A percentile compares a stretch with the other conserved stretches of the same genome.
phyloP scores from a whole-genome alignment of 2,329 filamentous ascomycete species.

The Fusarium sp. region DNA sequence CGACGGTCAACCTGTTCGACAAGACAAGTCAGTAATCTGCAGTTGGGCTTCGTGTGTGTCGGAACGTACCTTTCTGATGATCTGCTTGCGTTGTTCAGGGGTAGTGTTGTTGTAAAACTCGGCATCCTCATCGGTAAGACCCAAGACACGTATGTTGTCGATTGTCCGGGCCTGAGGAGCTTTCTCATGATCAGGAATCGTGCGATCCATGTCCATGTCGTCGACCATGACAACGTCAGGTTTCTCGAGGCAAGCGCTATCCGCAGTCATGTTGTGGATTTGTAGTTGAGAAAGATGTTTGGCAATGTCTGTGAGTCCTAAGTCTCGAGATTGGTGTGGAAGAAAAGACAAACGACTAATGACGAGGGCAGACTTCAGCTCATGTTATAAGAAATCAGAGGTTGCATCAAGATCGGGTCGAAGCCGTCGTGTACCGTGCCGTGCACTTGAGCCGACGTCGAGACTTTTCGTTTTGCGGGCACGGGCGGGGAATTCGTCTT shows the following conservation, averaged over 20 bases:
- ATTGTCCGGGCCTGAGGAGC: conserved; percentile 42
- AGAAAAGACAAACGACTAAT: neutral
- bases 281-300: neutral
- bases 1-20: conserved; percentile 36
- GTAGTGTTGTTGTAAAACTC: conserved; percentile 31
- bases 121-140: conserved; percentile 44
- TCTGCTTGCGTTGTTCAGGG: conserved; percentile 19
- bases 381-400: neutral
- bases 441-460: neutral
- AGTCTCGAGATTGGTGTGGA: neutral
- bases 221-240: conserved; percentile 47
- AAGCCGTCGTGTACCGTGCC: neutral
- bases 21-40: conserved; percentile 37
- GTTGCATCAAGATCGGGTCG: neutral
- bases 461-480: neutral
- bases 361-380: neutral
- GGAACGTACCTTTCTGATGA: conserved; percentile 41
- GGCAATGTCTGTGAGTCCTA: neutral
- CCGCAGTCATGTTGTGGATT: neutral
- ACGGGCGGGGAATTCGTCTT: neutral
- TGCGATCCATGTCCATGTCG: conserved; percentile 18
- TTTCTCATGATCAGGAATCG: conserved; percentile 33
- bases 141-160: conserved; percentile 52
- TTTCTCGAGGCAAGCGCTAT: conserved; percentile 33
- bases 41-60: conserved; percentile 9